A percentile compares a stretch with the other conserved stretches of the same genome.
Conservation (phyloP, 2,329 filamentous ascomycete species). For the Macrophomina pseudophaseolina region DNA sequence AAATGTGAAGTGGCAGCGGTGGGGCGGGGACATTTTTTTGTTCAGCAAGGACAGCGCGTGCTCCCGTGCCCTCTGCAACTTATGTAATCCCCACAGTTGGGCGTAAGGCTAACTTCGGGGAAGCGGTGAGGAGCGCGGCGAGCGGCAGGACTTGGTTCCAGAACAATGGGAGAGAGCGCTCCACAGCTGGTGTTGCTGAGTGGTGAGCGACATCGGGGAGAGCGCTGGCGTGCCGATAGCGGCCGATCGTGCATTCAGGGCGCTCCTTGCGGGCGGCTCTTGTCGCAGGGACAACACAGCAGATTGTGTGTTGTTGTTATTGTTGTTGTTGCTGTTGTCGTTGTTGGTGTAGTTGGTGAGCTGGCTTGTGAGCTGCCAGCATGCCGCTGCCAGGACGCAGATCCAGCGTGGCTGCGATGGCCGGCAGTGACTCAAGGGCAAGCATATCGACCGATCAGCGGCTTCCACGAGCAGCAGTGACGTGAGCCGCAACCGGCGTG, state of each 20-base stretch:
- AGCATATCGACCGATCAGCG: background rate
- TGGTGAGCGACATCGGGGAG: slow-evolving; percentile 21
- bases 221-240: slow-evolving; percentile 6
- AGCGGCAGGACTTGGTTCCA: slow-evolving; percentile 14
- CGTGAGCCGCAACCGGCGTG: slow-evolving; percentile 2
- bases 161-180: slow-evolving; percentile 2
- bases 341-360: background rate
- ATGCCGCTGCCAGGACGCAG: background rate
- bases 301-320: no score
- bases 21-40: slow-evolving; percentile 12
- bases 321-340: no score
- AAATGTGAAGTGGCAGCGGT: slow-evolving; percentile 21
- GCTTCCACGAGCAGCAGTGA: slow-evolving; percentile 12
- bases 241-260: background rate
- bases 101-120: slow-evolving; percentile 14
- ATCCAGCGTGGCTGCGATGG: background rate
- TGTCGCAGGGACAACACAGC: background rate
- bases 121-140: slow-evolving; percentile 23
- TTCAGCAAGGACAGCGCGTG: slow-evolving; percentile 22
- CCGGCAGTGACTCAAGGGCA: background rate
- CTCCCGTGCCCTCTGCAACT: slow-evolving; percentile 15
- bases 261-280: background rate
- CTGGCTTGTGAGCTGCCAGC: background rate
- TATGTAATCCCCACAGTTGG: slow-evolving; percentile 17
- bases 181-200: background rate